Evolutionary conservation across 768 basidiomycete species (phyloP).

Genomic region (Astraeus odoratus): DNA sequence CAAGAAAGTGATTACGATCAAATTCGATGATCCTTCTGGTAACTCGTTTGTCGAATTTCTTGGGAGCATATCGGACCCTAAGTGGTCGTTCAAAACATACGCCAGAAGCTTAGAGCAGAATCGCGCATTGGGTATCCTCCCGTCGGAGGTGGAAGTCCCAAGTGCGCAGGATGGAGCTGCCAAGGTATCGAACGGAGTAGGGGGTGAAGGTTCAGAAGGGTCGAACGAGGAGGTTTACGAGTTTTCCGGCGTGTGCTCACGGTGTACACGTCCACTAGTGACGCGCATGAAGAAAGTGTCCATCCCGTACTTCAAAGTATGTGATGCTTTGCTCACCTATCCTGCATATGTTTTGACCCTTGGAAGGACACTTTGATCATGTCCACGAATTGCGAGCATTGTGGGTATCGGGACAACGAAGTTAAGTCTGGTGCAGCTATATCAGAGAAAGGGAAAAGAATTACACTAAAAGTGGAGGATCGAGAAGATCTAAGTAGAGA

Average conservation of each 20-base stretch:
- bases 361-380: constrained; percentile 89
- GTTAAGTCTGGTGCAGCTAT: constrained; percentile 93
- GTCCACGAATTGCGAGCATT: constrained; percentile 94
- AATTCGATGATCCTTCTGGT: constrained; percentile 88
- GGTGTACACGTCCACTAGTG: constrained; percentile 75
- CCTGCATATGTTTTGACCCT: neutral
- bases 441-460: constrained; percentile 78
- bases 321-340: neutral
- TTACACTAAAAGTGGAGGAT: constrained; percentile 87
- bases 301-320: constrained; percentile 95
- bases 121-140: constrained; percentile 64
- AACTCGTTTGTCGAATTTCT: constrained; percentile 95
- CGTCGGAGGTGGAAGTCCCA: constrained; percentile 39
- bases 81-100: constrained; percentile 87
- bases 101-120: constrained; percentile 77
- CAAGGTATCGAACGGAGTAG: constrained; percentile 5
- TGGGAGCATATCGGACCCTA: constrained; percentile 82
- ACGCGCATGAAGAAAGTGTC: constrained; percentile 95
- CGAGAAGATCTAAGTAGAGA: constrained; percentile 89
- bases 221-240: constrained; percentile 79
- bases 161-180: neutral
- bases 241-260: constrained; percentile 84
- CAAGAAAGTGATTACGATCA: constrained; percentile 71
- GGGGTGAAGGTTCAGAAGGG: constrained; percentile 15
- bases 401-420: constrained; percentile 97